Evolutionary conservation across 2,329 filamentous ascomycete genomes (phyloP), one percentile per base, ranked within the genome.

Genomic region (Calonectria henricotiae): DNA sequence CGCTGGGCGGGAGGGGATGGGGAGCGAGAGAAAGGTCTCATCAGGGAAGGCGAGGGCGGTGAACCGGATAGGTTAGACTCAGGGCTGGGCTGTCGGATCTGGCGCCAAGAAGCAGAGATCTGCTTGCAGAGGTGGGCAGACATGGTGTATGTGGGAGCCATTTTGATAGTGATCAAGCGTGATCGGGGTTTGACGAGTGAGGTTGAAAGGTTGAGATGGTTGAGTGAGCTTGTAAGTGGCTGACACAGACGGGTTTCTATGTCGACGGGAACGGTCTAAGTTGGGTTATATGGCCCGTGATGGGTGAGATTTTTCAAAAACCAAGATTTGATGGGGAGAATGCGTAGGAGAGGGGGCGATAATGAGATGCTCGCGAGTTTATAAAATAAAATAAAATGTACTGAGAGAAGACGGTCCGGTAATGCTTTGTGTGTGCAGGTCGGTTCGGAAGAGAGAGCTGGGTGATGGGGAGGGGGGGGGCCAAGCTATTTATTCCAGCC

Each of bases 131-230:
- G 82, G 76, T 90, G 88, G 75, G 88, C 87, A 17, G 88, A 89
- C 85, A 90, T 89, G 73, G 88, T 89, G 82, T 90, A 88, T 43
- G 88, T 89, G 62, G 87, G 88, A 66, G 87, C 85, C 88, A 90
- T 90, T 46, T 73, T 82, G 72, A 61, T 46, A 47, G 51, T 72
- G 47, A 63, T 63, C 49, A 55, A 55, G 65, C 46, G 46, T 60
- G 41, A 41, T 37, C 35, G 35, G 35, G 8, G 5, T 37, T 37
- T 37, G 51, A 25, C 62, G 39, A 49, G 25, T 51, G 20, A 41
- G 13, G 23, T 27, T 61, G 30, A 39, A 39, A 17, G 5, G 41
- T 60, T 66, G 35, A 39, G 62, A 39, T 20, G 20, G 20, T 20
- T 20, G 15, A 23, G 17, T 15, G 39, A 7, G 27, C 27, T 20